These are phyloP conservation scores for Canavalia ensiformis DNA, from an alignment of 306 rosid species.

Conservation along the genomic window DNA sequence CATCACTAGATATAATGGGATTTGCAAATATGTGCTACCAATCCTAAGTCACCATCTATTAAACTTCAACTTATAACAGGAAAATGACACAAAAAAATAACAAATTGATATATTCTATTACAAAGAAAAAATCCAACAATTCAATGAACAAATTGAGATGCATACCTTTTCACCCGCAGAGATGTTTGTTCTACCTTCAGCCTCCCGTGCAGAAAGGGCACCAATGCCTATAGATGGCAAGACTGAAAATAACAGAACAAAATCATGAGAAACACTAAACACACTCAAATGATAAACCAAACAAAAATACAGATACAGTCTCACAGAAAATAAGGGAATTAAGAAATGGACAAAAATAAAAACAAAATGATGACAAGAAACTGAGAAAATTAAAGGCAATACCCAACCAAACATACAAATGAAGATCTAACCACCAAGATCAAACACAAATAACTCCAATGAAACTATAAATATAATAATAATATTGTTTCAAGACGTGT, in stretches of 20 bases:
- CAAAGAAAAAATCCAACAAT: slow-evolving; percentile 27
- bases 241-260: slow-evolving; percentile 65
- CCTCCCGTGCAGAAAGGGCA: slow-evolving; percentile 93
- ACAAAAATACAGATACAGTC: slow-evolving; percentile 17
- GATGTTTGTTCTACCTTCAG: slow-evolving; percentile 93
- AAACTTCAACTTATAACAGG: slow-evolving; percentile 40
- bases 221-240: slow-evolving; percentile 95
- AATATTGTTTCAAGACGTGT: slow-evolving; percentile 13
- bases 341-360: slow-evolving; percentile 18
- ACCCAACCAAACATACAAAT: slow-evolving; percentile 18
- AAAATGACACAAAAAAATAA: slow-evolving; percentile 39
- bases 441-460: slow-evolving; percentile 23
- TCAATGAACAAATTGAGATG: slow-evolving; percentile 33
- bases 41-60: slow-evolving; percentile 19
- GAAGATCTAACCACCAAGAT: slow-evolving; percentile 21
- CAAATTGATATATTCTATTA: slow-evolving; percentile 7
- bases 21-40: slow-evolving; percentile 27
- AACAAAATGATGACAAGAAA: slow-evolving; percentile 37
- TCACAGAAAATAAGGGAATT: slow-evolving; percentile 7
- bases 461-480: slow-evolving; percentile 9
- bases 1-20: slow-evolving; percentile 19
- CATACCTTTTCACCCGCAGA: slow-evolving; percentile 94
- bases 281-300: slow-evolving; percentile 28
- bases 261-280: slow-evolving; percentile 46
- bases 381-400: slow-evolving; percentile 20